Evolutionary conservation across 768 basidiomycete species (phyloP), one percentile per base, ranked within the genome.

Genomic region (Leucosporidium yakuticum): DNA sequence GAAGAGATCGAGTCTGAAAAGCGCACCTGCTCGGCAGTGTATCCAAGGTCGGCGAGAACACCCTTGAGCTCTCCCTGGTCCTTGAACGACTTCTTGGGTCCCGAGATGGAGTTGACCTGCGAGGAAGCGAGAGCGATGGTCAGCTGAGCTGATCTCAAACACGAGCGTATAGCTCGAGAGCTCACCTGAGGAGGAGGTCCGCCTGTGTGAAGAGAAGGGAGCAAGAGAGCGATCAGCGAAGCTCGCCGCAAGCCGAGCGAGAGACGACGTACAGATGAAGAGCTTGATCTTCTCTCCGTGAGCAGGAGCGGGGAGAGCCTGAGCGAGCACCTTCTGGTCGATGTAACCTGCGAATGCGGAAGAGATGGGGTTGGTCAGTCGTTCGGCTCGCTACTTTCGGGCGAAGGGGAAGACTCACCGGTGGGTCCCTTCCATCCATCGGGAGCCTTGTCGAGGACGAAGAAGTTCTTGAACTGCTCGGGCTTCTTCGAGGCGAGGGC

Each of bases 251-350:
- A 8, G 15, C 56, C 27, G 20, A 9, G n/a, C 31, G 29, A 57
- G 25, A 21, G 11, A 19, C 6, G 17, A 78, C 86, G 73, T 79
- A 86, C 91, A 97, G 29, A 97, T 80, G 77, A 93, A 90, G 65
- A 94, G 80, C 81, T 93, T 94, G 74, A 91, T 83, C 80, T 92
- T 94, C 65, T 90, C 85, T 12, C 83, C 84, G 21, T 86, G 77
- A 15, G 82, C 81, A 27, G 89, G 79, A 0, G 87, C 81, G 1
- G 86, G 72, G 2, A 74, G 62, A 11, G 25, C 50, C 44, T 57
- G 23, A 25, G 48, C 83, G 69, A 93, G 82, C 50, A 55, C 59
- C 75, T 88, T 81, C 80, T 82, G 78, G 59, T 83, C 85, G 66
- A 98, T 82, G 80, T 84, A 95, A 2, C 96, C 95, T 44, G 39